These are phyloP conservation scores for Eucalyptus coolabah DNA, from an alignment of 345 rosid genomes.

Conservation along the genomic window DNA sequence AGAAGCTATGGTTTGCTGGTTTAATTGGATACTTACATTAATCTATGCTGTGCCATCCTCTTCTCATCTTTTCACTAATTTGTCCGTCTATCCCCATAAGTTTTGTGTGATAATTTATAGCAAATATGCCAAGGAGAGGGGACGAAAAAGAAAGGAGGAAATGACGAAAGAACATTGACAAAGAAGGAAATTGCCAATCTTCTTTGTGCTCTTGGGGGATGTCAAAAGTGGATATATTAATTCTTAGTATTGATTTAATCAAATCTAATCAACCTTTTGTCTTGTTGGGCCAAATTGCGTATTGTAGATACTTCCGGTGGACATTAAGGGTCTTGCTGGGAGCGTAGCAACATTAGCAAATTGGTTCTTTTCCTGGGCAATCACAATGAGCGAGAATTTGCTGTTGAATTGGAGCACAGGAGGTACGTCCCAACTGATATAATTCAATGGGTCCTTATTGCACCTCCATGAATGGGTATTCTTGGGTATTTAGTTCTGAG, in stretches of 20 bases:
- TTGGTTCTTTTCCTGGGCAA: slow-evolving; percentile 31
- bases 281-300: not conserved
- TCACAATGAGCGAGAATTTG: slow-evolving; percentile 56
- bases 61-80: not conserved
- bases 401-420: slow-evolving; percentile 51
- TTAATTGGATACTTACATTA: not conserved
- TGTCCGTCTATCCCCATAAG: not conserved
- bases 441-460: not conserved
- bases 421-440: slow-evolving; percentile 19
- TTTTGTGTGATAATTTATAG: not conserved
- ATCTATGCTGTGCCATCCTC: not conserved
- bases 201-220: not conserved
- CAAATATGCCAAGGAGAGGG: not conserved
- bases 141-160: not conserved
- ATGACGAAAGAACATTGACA: not conserved
- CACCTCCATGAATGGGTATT: not conserved
- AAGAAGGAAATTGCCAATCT: not conserved
- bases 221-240: not conserved
- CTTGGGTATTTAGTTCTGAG: not conserved
- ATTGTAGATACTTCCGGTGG: slow-evolving; percentile 26
- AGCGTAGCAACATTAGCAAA: slow-evolving; percentile 49
- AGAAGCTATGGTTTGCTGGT: not conserved
- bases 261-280: not conserved
- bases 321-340: slow-evolving; percentile 60
- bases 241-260: not conserved